Evolutionary conservation across 768 basidiomycete species (phyloP).

Genomic region (Leccinum fibrillosum): DNA sequence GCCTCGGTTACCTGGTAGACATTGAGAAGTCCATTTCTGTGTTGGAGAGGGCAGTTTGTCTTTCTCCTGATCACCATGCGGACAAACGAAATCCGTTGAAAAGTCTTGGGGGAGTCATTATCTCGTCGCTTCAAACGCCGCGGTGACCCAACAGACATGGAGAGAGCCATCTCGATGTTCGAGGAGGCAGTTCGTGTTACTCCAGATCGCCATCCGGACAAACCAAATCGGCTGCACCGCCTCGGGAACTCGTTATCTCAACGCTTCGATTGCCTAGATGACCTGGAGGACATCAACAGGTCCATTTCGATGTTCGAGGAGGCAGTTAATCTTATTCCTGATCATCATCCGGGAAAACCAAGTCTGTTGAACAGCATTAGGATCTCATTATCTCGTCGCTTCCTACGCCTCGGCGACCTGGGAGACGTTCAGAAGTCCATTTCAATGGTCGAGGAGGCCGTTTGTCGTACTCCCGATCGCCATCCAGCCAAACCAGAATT

Average conservation of each 20-base stretch:
- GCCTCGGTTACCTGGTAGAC: background rate
- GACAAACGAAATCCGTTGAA: background rate
- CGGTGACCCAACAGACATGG: background rate
- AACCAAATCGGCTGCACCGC: background rate
- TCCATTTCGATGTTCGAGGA: background rate
- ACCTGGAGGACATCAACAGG: background rate
- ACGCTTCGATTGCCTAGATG: background rate
- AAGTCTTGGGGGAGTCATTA: background rate
- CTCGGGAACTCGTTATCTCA: too few relatives aligned
- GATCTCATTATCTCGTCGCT: too few relatives aligned
- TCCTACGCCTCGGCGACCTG: too few relatives aligned
- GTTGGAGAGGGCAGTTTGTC: background rate
- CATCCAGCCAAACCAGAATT: too few relatives aligned
- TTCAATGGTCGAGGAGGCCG: too few relatives aligned
- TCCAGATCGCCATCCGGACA: background rate
- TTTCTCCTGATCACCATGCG: background rate
- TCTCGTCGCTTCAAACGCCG: background rate
- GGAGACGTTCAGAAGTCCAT: too few relatives aligned
- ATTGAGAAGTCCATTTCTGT: background rate
- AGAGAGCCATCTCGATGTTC: too few relatives aligned
- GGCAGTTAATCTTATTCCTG: too few relatives aligned
- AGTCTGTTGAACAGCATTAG: too few relatives aligned
- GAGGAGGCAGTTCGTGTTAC: background rate
- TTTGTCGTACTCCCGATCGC: too few relatives aligned
- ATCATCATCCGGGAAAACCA: too few relatives aligned